Evolutionary conservation across 176 grass and related monocot genomes (phyloP).

Genomic region (Phyllostachys edulis): DNA sequence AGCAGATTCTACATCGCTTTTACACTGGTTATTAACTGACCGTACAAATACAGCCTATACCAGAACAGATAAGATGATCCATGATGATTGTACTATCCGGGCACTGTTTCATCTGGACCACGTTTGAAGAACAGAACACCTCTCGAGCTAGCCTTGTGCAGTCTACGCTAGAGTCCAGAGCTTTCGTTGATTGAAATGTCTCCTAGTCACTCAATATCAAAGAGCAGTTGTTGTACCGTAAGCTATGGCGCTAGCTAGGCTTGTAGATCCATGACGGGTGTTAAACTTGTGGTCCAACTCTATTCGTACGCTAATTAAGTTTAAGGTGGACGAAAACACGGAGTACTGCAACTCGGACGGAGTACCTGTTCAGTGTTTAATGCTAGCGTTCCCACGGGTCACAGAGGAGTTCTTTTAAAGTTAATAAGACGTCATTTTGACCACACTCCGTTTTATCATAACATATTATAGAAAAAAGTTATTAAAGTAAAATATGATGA

Average conservation of each 20-base stretch:
- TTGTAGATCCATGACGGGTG: background rate
- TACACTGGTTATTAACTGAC: background rate
- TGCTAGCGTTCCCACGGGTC: no score
- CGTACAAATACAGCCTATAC: background rate
- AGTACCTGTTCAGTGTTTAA: background rate
- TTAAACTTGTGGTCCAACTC: background rate
- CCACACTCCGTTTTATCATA: no score
- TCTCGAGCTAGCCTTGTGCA: background rate
- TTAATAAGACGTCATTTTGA: no score
- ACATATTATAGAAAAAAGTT: no score
- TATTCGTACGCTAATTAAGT: background rate
- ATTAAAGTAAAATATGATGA: no score
- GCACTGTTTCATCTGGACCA: background rate
- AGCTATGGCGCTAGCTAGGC: background rate
- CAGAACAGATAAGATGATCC: background rate
- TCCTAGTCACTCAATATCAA: background rate
- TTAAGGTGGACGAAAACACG: background rate
- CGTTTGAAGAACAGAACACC: background rate
- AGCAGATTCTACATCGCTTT: no score
- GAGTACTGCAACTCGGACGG: background rate
- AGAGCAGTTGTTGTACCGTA: background rate
- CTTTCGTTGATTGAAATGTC: constrained; percentile 21
- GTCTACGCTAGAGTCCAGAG: constrained; percentile 2
- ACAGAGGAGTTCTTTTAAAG: no score
- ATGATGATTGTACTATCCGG: background rate